These are phyloP conservation scores for Avena atlantica DNA, from an alignment of 176 grass and related monocot genomes.

Conservation along the genomic window DNA sequence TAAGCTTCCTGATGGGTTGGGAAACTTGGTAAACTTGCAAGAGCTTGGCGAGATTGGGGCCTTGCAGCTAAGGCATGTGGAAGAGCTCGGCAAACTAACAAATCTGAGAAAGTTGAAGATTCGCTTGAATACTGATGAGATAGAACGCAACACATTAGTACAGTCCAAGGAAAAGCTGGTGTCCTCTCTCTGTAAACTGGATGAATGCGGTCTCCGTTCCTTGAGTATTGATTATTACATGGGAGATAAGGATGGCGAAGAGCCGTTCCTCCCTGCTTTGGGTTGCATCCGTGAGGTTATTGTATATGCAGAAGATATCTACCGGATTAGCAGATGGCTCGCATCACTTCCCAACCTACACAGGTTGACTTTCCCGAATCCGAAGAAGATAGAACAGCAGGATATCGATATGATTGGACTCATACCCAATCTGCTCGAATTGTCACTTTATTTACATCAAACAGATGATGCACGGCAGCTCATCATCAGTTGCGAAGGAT, in stretches of 20 bases:
- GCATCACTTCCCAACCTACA: slow-evolving; percentile 6
- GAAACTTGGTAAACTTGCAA: neutral
- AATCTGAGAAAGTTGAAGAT: neutral
- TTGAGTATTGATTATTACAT: neutral
- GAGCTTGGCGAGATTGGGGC: neutral
- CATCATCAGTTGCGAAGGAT: neutral
- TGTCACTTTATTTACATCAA: fast-evolving
- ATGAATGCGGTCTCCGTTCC: neutral
- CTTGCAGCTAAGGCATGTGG: neutral
- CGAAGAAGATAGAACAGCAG: neutral
- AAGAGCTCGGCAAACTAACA: slow-evolving; percentile 30
- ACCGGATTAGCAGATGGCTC: neutral
- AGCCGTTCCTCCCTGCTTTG: slow-evolving; percentile 6
- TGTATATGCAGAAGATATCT: neutral
- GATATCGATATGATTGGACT: slow-evolving; percentile 21
- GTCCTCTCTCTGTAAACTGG: slow-evolving; percentile 21
- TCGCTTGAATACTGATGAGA: neutral
- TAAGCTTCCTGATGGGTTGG: slow-evolving; percentile 14
- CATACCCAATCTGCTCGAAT: neutral
- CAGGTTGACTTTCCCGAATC: fast-evolving
- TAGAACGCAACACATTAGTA: neutral
- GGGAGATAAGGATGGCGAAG: neutral
- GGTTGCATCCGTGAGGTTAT: neutral
- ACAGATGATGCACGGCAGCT: neutral
- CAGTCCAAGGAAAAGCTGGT: neutral